A percentile compares a stretch with the other conserved stretches of the same genome.
These are phyloP conservation scores for Hymenoscyphus albidus DNA, from an alignment of 2,329 filamentous ascomycete genomes.

Conservation along the genomic window DNA sequence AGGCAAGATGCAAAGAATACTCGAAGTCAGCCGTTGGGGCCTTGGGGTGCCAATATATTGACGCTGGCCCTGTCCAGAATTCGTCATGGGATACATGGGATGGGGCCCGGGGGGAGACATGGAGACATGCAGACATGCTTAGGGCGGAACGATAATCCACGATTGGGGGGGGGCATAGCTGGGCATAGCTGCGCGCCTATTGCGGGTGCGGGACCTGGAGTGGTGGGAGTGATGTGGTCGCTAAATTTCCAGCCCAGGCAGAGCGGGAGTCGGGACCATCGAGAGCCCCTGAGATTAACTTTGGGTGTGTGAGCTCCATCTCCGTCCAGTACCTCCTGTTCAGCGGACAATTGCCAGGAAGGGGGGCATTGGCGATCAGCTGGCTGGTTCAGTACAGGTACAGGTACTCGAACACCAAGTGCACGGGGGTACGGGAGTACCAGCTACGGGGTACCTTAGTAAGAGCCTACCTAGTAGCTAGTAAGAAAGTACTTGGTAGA, in stretches of 20 bases:
- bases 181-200: constrained; percentile 31
- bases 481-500: no score
- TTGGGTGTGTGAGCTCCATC: neutral
- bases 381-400: neutral
- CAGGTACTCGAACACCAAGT: neutral
- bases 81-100: constrained; percentile 23
- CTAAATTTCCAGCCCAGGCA: constrained; percentile 18
- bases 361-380: neutral
- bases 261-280: neutral
- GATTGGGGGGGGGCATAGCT: no score
- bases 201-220: constrained; percentile 20
- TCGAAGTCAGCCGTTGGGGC: constrained; percentile 25
- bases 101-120: constrained; percentile 15
- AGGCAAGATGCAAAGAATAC: constrained; percentile 23
- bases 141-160: neutral
- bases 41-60: constrained; percentile 33
- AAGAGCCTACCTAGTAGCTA: neutral
- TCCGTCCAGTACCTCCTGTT: neutral
- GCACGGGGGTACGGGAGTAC: no score
- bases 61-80: constrained; percentile 20
- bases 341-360: neutral
- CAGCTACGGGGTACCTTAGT: neutral
- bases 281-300: neutral
- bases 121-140: constrained; percentile 4
- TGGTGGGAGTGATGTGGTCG: constrained; percentile 15